These are phyloP conservation scores for Epichloe aotearoae DNA, from an alignment of 2,329 filamentous ascomycete genomes.

Conservation along the genomic window DNA sequence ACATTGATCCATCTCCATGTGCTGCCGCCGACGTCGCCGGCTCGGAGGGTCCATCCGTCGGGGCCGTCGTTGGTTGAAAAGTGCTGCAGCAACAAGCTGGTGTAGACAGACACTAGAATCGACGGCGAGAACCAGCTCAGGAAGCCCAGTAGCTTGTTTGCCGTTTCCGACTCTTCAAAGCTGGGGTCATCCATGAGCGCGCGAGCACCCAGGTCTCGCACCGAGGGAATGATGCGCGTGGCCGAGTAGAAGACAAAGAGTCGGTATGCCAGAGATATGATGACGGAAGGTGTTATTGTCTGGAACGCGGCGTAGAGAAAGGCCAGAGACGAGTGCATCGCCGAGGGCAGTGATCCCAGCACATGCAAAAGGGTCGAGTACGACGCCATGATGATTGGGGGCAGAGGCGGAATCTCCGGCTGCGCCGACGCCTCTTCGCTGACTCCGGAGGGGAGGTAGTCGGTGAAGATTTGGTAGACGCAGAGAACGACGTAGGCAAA, in stretches of 20 bases:
- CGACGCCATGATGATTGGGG: slow-evolving; percentile 95
- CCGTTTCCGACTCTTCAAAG: slow-evolving; percentile 73
- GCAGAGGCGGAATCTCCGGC: slow-evolving; percentile 89
- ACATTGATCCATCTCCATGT: slow-evolving; percentile 92
- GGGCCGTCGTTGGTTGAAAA: slow-evolving; percentile 66
- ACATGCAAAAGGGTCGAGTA: slow-evolving; percentile 84
- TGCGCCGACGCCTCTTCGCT: slow-evolving; percentile 42
- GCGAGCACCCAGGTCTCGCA: slow-evolving; percentile 73
- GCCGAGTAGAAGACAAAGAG: slow-evolving; percentile 92
- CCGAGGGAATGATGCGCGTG: slow-evolving; percentile 87
- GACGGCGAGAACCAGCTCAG: slow-evolving; percentile 91
- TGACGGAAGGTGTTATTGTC: slow-evolving; percentile 88
- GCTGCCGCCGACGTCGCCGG: slow-evolving; percentile 67
- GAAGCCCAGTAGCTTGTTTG: slow-evolving; percentile 66
- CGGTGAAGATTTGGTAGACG: slow-evolving; percentile 98
- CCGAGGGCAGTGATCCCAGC: slow-evolving; percentile 68
- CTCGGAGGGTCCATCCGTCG: slow-evolving; percentile 72
- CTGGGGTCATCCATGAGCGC: slow-evolving; percentile 74
- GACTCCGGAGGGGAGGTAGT: slow-evolving; percentile 64
- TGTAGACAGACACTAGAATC: slow-evolving; percentile 92
- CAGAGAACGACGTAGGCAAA: slow-evolving; percentile 98
- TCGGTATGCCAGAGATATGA: slow-evolving; percentile 88
- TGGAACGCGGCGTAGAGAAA: slow-evolving; percentile 86
- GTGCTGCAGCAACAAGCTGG: slow-evolving; percentile 87
- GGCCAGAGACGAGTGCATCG: slow-evolving; percentile 69